Evolutionary conservation across 768 basidiomycete genomes (phyloP), one percentile per base, ranked within the genome.

Genomic region (Russula lepida): DNA sequence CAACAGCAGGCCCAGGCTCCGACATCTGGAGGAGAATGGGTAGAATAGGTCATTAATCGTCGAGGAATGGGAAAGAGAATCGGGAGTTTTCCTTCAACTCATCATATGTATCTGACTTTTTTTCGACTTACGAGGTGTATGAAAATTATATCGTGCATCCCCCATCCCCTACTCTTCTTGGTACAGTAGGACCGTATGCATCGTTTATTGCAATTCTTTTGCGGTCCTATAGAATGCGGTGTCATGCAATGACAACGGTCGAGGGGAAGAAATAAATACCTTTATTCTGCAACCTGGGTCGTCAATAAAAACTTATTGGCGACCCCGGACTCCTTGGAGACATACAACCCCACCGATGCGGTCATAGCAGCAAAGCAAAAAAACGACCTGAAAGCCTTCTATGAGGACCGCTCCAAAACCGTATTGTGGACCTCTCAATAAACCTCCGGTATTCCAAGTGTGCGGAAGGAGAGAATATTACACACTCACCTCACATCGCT

Each of bases 1-100:
- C 63, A 59, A 62, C 69, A 70, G 47, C 66, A 64, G 33, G 66
- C 54, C 32, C 58, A 63, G 32, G 21, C 4, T 3, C 59, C 32
- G 47, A 28, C 9, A 19, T 13, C 19, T 19, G 57, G 39, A 41
- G 48, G 27, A 32, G 27, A 55, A n/a, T n/a, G n/a, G n/a, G n/a
- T n/a, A n/a, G n/a, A n/a, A n/a, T n/a, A n/a, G n/a, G n/a, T n/a
- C n/a, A n/a, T n/a, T n/a, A n/a, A n/a, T n/a, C n/a, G n/a, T n/a
- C n/a, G n/a, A n/a, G n/a, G n/a, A n/a, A 15, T 37, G 49, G 28
- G 49, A 11, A n/a, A 44, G 30, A 15, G 50, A 35, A 52, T 7
- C 8, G 12, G 9, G 50, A 23, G 21, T 4, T n/a, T 35, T 8
- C 12, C 21, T 23, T 25, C 23, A 12, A 52, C 33, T 32, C 32